These are phyloP conservation scores for Schizochytrium sp. DNA, from an alignment of 108 stramenopile species.

Conservation along the genomic window DNA sequence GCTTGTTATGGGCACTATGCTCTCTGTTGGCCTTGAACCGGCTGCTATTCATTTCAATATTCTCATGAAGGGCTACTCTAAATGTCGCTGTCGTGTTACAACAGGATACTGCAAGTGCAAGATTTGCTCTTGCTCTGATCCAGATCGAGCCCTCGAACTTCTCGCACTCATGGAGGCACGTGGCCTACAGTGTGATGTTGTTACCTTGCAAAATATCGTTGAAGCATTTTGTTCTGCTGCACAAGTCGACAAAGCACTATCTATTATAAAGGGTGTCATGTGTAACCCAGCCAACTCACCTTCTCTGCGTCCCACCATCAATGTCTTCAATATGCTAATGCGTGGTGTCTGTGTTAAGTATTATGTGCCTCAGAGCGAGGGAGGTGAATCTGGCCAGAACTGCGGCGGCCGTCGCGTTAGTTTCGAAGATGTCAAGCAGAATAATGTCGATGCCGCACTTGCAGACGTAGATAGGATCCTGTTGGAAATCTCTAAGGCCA, in stretches of 20 bases:
- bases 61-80: conserved; percentile 51
- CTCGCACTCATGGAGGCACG: conserved; percentile 7
- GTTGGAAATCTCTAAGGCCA: background rate
- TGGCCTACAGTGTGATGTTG: conserved; percentile 30
- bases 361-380: background rate
- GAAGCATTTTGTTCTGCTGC: conserved; percentile 59
- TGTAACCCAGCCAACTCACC: conserved; percentile 10
- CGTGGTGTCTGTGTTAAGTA: conserved; percentile 55
- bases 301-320: conserved; percentile 24
- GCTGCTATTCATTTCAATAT: conserved; percentile 55
- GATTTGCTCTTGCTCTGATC: conserved; percentile 48
- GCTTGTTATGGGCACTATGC: conserved; percentile 16
- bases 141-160: conserved; percentile 22
- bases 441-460: conserved; percentile 2
- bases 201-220: conserved; percentile 50
- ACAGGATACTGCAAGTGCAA: conserved; percentile 29
- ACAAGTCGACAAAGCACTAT: conserved; percentile 19
- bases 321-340: conserved; percentile 49
- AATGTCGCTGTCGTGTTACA: conserved; percentile 11
- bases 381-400: background rate
- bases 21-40: background rate
- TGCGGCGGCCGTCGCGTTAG: conserved; percentile 48
- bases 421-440: conserved; percentile 1
- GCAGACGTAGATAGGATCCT: conserved; percentile 12
- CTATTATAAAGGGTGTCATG: conserved; percentile 35